These are phyloP conservation scores for Plasmodium berghei DNA, from an alignment of 169 alveolate species.

Conservation along the genomic window DNA sequence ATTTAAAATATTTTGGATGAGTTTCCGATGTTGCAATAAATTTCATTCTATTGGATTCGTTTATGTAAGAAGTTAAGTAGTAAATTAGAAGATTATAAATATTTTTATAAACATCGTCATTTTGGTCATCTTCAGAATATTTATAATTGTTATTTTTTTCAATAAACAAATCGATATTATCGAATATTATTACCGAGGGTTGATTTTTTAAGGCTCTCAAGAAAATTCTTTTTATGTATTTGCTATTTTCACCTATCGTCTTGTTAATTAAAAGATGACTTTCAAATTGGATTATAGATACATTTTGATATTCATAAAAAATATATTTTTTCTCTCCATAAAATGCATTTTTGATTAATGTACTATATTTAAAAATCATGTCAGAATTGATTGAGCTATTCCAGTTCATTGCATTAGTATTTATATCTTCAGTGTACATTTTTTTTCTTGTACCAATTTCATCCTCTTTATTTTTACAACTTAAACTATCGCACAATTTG, in stretches of 20 bases:
- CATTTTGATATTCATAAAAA: conserved; percentile 66
- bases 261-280: conserved; percentile 67
- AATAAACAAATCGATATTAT: conserved; percentile 63
- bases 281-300: conserved; percentile 68
- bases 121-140: conserved; percentile 52
- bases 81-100: conserved; percentile 62
- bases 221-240: conserved; percentile 59
- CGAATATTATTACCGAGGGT: conserved; percentile 71
- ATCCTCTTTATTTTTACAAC: background rate
- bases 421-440: background rate
- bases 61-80: conserved; percentile 43
- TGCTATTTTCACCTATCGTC: conserved; percentile 70
- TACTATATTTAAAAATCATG: background rate
- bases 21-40: conserved; percentile 53
- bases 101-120: conserved; percentile 75
- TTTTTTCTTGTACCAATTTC: background rate
- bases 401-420: background rate
- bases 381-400: background rate
- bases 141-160: conserved; percentile 65
- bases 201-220: conserved; percentile 60
- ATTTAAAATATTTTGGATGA: conserved; percentile 65
- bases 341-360: conserved; percentile 4
- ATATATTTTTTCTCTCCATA: conserved; percentile 30
- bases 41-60: conserved; percentile 46
- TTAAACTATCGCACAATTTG: background rate